Conservation (phyloP, 768 basidiomycete species). For the Pisolithus marmoratus region DNA sequence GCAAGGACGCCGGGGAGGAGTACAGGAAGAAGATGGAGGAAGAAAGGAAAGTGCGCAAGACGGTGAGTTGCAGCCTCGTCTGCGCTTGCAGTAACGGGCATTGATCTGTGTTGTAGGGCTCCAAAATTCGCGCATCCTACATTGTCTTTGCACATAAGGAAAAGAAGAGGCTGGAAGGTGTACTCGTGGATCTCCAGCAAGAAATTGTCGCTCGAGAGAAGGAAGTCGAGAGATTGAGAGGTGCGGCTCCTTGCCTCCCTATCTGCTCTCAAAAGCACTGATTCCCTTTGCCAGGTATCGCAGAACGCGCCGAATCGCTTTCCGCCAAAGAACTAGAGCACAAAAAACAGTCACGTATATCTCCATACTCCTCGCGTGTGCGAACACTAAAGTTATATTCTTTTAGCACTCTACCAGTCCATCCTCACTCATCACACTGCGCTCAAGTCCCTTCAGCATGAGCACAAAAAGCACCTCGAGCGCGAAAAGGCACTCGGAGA, state of each 20-base stretch:
- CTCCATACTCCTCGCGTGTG: not conserved
- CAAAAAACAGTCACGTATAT: constrained; percentile 83
- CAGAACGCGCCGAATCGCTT: constrained; percentile 70
- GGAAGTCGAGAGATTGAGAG: constrained; percentile 69
- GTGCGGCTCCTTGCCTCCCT: constrained; percentile 33
- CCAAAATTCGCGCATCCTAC: constrained; percentile 88
- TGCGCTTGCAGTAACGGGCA: not conserved
- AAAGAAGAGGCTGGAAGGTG: constrained; percentile 72
- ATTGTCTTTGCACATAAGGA: constrained; percentile 86
- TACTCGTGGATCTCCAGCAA: constrained; percentile 43
- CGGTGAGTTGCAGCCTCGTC: constrained; percentile 41
- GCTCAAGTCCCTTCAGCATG: constrained; percentile 69
- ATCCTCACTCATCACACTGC: constrained; percentile 69
- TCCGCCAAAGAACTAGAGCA: constrained; percentile 77
- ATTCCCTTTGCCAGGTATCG: constrained; percentile 48
- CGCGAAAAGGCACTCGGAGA: constrained; percentile 73
- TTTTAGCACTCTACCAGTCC: constrained; percentile 72
- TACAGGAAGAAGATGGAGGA: constrained; percentile 65
- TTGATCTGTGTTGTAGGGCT: constrained; percentile 46
- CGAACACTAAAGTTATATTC: constrained; percentile 1
- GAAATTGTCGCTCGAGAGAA: constrained; percentile 62
- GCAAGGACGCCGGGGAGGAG: constrained; percentile 66
- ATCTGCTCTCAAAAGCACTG: not conserved
- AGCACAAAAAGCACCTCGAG: constrained; percentile 66
- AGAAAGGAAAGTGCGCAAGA: constrained; percentile 74